Base-by-base conservation (phyloP, 306 rosid species). In the Lablab purpureus region DNA sequence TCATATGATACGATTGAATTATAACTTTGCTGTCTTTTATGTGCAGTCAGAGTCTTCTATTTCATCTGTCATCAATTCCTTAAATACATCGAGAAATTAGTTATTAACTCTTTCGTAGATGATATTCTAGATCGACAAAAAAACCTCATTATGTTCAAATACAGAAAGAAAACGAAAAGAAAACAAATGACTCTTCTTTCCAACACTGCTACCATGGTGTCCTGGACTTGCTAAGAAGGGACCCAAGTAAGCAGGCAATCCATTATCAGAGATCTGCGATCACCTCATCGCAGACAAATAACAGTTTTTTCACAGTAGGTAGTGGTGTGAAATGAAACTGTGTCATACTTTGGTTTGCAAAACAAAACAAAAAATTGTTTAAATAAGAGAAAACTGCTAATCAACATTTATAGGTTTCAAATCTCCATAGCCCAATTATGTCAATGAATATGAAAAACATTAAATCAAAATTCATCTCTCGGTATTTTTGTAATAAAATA, bases 181-280 rank as follows among this genome's bases (percentile, higher is more conserved):
- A 41, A 41, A 41, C 46, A 41, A 10, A 47, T 3, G 1, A 37
- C 7, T 37, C 4, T 41, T 51, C 12, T 73, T 17, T 55, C 25
- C 55, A 58, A 0, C 6, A 18, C 4, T 32, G 6, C 37, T 32
- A 32, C 10, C 41, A 51, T 37, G 55, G 67, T 77, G 55, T 37
- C 46, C 9, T 54, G 75, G 49, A 25, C 55, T 66, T 51, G 52
- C 41, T 23, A 37, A 40, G 15, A 37, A 50, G 58, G 75, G 75
- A 30, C 59, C 70, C 76, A 78, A 55, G 13, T 68, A 68, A 67
- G n/a, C 55, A 55, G 70, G 60, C 51, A 78, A 68, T 78, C 76
- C 60, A 68, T 32, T 34, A 41, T 37, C 82, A 68, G 32, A 55
- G 76, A 45, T 56, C 51, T 32, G 50, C n/a, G 13, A 46, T 69